Evolutionary conservation across 495 filamentous ascomycete genomes (phyloP).

Genomic region (Amphirosellinia nigrospora): DNA sequence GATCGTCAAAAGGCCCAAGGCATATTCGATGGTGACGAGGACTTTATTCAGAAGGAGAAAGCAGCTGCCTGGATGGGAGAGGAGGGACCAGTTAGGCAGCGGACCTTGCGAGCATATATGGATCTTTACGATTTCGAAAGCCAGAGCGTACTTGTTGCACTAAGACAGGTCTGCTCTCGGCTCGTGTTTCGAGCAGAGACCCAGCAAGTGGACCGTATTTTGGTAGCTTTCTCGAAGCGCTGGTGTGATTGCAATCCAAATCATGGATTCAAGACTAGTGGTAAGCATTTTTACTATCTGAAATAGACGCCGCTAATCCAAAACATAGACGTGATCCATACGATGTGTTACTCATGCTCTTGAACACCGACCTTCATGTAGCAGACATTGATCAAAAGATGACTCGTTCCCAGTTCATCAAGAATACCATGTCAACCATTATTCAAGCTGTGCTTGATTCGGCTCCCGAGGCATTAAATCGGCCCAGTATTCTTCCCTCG

Average conservation of each 20-base stretch:
- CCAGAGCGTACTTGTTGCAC: slow-evolving; percentile 77
- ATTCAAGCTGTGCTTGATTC: slow-evolving; percentile 74
- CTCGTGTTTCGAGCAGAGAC: slow-evolving; percentile 91
- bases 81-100: slow-evolving; percentile 66
- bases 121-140: slow-evolving; percentile 86
- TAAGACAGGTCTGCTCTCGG: slow-evolving; percentile 80
- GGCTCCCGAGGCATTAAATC: slow-evolving; percentile 69
- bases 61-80: slow-evolving; percentile 92
- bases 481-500: slow-evolving; percentile 51
- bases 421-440: slow-evolving; percentile 94
- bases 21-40: slow-evolving; percentile 86
- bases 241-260: slow-evolving; percentile 96
- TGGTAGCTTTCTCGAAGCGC: slow-evolving; percentile 82
- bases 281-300: slow-evolving; percentile 54
- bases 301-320: slow-evolving; percentile 25
- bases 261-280: slow-evolving; percentile 89
- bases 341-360: slow-evolving; percentile 92
- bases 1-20: slow-evolving; percentile 76
- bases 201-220: slow-evolving; percentile 93
- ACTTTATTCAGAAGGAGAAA: slow-evolving; percentile 73
- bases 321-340: slow-evolving; percentile 85
- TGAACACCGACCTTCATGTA: slow-evolving; percentile 96
- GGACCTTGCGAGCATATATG: slow-evolving; percentile 84
- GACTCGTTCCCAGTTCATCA: slow-evolving; percentile 91
- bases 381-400: slow-evolving; percentile 96